These are phyloP conservation scores for Cryptosporidium parvum DNA, from an alignment of 169 alveolate species.

Conservation along the genomic window DNA sequence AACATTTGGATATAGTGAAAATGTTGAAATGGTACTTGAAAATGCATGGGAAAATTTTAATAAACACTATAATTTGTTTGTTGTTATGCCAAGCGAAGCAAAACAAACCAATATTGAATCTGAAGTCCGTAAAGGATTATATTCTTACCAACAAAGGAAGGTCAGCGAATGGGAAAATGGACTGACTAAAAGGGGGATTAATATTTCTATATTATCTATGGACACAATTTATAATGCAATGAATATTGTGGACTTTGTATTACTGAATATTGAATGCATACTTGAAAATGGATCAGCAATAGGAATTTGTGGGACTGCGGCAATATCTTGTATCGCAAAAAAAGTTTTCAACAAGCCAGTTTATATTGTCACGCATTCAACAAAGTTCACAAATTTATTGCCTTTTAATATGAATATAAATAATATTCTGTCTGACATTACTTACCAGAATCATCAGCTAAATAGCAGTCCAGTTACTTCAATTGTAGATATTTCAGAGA, in stretches of 20 bases:
- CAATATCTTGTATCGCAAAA: conserved; percentile 47
- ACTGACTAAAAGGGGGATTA: conserved; percentile 4
- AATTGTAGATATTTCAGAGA: conserved; percentile 42
- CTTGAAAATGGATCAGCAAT: conserved; percentile 52
- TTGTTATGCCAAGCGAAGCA: conserved; percentile 42
- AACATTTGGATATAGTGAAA: conserved; percentile 65
- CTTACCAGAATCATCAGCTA: conserved; percentile 28
- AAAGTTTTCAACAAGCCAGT: conserved; percentile 58
- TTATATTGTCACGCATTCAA: conserved; percentile 40
- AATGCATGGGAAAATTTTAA: conserved; percentile 50
- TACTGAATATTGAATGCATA: conserved; percentile 26
- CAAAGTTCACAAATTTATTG: conserved; percentile 35
- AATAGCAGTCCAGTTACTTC: conserved; percentile 43
- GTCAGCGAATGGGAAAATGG: conserved; percentile 36
- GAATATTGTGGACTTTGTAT: conserved; percentile 58
- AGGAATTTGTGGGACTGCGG: conserved; percentile 68
- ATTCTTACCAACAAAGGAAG: conserved; percentile 22
- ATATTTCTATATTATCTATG: conserved; percentile 22
- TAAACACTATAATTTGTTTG: conserved; percentile 46
- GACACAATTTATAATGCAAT: conserved; percentile 70
- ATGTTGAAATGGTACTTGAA: conserved; percentile 35
- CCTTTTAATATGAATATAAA: conserved; percentile 55
- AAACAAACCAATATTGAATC: conserved; percentile 1
- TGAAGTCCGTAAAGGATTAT: conserved; percentile 14
- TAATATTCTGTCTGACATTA: conserved; percentile 31